Base-by-base conservation (phyloP, 768 basidiomycete species). In the Lanmaoa pseudosensibilis region DNA sequence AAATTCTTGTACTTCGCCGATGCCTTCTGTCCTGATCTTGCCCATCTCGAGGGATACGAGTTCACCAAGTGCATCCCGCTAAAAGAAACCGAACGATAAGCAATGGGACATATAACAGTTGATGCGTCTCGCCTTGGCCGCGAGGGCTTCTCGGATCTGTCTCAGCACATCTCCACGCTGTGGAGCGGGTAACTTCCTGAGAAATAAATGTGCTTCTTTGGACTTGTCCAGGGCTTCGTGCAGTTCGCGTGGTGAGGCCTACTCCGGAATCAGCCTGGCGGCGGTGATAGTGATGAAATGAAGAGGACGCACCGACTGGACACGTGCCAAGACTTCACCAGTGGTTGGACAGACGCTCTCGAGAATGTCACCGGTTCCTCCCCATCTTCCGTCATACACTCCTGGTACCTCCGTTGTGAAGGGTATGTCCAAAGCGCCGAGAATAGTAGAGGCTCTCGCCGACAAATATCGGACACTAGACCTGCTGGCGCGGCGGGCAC, bases 1-100 rank as follows among this genome's bases (percentile, higher is more conserved):
- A 65, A 95, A 93, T 74, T 96, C 94, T 68, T 95, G 92, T 13
- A 98, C 93, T 75, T 97, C 94, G 16, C 95, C 95, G 19, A 86
- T 77, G 25, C 95, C 95, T 70, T 97, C 95, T 16, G 89, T 87
- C 64, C 79, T 82, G 62, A 97, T 94, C 77, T 98, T 87, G 18
- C 96, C 91, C 90, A 93, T 92, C 70, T 92, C 91, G 15, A 94
- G 79, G 40, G 90, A 88, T 10, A 96, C 84, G 19, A 96, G 79
- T 13, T 88, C 86, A 48, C 93, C 93, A 5, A 96, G 80, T 37
- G 80, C 85, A 52, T 89, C 84, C 33, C 88, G 81, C 90, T 94
- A 64, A 44, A 59, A 52, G 51, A 48, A 52, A 30, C 21, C 38
- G 52, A 39, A 37, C 57, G 55, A 39, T 65, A 56, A 60, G 23